Evolutionary conservation across 768 basidiomycete genomes (phyloP).

Genomic region (Lactarius deliciosus): DNA sequence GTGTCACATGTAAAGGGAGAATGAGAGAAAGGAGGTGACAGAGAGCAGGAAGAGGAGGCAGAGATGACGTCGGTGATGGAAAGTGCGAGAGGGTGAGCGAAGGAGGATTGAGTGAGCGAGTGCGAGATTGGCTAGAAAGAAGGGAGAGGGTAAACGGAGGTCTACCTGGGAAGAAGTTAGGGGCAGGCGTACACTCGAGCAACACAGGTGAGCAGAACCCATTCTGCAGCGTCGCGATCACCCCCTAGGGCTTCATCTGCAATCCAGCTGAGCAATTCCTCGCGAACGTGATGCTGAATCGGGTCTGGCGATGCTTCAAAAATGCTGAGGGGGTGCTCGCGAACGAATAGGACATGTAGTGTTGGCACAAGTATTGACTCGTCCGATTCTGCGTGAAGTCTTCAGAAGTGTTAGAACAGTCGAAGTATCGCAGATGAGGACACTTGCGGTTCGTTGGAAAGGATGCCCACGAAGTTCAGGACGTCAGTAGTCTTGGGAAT

Average conservation of each 20-base stretch:
- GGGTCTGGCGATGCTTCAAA: slow-evolving; percentile 23
- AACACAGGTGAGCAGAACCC: slow-evolving; percentile 61
- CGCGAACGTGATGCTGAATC: slow-evolving; percentile 39
- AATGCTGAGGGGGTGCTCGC: slow-evolving; percentile 40
- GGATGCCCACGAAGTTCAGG: slow-evolving; percentile 70
- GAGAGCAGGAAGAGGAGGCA: slow-evolving; percentile 44
- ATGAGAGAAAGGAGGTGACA: slow-evolving; percentile 54
- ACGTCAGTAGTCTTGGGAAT: slow-evolving; percentile 60
- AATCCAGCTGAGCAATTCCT: slow-evolving; percentile 69
- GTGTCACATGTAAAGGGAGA: slow-evolving; percentile 52
- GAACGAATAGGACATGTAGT: slow-evolving; percentile 64
- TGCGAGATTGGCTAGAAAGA: slow-evolving; percentile 58
- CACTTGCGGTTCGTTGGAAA: slow-evolving; percentile 62
- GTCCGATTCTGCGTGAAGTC: slow-evolving; percentile 38
- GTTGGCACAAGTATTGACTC: slow-evolving; percentile 52
- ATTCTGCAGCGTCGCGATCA: slow-evolving; percentile 69
- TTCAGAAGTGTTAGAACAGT: slow-evolving; percentile 30
- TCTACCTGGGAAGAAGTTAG: not conserved
- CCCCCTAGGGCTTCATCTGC: slow-evolving; percentile 67
- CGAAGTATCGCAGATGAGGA: not conserved
- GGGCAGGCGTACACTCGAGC: slow-evolving; percentile 57
- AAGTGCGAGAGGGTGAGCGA: slow-evolving; percentile 64
- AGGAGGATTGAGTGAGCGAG: slow-evolving; percentile 64
- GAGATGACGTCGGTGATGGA: slow-evolving; percentile 42
- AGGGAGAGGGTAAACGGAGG: slow-evolving; percentile 11